Conservation (phyloP, 225 moss, liverwort and hornwort species). For the Rhytidiadelphus loreus region DNA sequence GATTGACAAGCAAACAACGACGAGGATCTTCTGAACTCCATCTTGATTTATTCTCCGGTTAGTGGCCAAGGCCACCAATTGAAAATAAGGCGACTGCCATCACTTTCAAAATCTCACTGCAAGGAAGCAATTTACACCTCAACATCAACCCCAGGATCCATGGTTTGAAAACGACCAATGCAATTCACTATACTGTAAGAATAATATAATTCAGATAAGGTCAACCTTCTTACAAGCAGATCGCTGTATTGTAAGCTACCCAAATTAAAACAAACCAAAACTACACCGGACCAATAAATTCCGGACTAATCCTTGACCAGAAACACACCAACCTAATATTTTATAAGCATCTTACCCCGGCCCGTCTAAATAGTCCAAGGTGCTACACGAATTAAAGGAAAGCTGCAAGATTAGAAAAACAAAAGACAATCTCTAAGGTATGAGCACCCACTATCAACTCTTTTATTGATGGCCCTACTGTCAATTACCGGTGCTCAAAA, state of each 20-base stretch:
- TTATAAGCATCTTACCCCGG: neutral
- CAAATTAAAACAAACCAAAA: neutral
- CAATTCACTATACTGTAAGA: neutral
- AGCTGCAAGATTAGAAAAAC: neutral
- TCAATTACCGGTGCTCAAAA: neutral
- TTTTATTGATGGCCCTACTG: neutral
- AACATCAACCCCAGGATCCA: neutral
- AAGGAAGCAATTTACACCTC: neutral
- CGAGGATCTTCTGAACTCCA: slow-evolving; percentile 24
- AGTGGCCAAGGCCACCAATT: neutral
- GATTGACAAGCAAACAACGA: slow-evolving; percentile 12
- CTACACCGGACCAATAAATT: neutral
- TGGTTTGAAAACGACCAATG: neutral
- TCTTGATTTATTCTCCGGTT: neutral
- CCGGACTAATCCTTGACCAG: neutral
- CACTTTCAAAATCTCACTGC: neutral
- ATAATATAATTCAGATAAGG: neutral
- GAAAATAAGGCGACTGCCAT: neutral
- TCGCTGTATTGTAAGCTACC: neutral
- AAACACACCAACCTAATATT: neutral
- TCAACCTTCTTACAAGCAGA: neutral
- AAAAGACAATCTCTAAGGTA: no score
- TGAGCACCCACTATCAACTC: neutral
- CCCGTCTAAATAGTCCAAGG: neutral
- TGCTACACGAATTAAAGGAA: neutral